Evolutionary conservation across 1,284 basidiomycete genomes (phyloP).

Genomic region (Puccinia triticina): DNA sequence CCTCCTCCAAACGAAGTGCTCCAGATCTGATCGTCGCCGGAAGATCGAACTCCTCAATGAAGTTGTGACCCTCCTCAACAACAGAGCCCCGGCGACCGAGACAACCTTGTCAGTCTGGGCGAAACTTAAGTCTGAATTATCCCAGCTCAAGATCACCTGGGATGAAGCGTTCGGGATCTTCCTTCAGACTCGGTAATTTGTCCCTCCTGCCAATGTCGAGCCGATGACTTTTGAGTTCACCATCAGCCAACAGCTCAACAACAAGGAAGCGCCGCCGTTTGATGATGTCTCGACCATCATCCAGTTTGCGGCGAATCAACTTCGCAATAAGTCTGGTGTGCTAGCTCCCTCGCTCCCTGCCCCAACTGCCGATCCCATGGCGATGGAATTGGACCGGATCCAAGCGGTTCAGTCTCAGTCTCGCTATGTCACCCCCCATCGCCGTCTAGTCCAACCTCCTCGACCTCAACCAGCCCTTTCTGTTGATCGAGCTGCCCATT

Average conservation of each 20-base stretch:
- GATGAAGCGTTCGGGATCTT: neutral
- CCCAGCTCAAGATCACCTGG: neutral
- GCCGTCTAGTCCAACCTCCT: neutral
- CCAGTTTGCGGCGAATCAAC: neutral
- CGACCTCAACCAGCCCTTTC: neutral
- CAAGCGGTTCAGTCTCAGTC: neutral
- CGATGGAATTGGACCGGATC: neutral
- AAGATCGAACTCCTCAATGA: neutral
- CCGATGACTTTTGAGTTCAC: too few relatives aligned
- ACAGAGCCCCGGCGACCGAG: neutral
- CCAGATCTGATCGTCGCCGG: neutral
- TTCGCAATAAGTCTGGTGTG: neutral
- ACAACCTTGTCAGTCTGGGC: neutral
- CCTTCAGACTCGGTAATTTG: neutral
- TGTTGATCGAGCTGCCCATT: neutral
- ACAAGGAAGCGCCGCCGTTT: too few relatives aligned
- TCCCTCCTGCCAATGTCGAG: too few relatives aligned
- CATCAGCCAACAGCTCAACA: too few relatives aligned
- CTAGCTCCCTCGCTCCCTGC: neutral
- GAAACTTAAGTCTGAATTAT: too few relatives aligned
- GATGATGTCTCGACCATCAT: neutral
- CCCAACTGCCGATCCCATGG: neutral
- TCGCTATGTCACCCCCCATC: too few relatives aligned
- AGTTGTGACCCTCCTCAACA: neutral
- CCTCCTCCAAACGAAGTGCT: too few relatives aligned